Percentiles rank a stretch among this genome's conserved stretches.
Evolutionary conservation across 805 yeast species (phyloP).

Genomic region (Maudiozyma serrabonitensis): DNA sequence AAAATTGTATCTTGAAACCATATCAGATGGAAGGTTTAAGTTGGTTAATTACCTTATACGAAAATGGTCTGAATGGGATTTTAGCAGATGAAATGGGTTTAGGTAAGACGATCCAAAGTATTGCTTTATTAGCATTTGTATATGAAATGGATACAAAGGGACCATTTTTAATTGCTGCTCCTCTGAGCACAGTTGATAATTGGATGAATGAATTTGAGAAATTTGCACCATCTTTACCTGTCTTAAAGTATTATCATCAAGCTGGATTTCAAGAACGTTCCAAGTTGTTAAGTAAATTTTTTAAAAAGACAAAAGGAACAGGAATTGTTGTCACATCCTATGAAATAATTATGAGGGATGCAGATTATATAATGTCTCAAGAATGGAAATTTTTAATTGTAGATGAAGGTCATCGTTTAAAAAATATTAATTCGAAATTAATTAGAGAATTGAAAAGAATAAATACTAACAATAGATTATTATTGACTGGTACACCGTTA

Average conservation of each 20-base stretch:
- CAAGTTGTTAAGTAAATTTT: conserved; percentile 31
- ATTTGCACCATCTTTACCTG: conserved; percentile 65
- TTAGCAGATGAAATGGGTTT: conserved; percentile 97
- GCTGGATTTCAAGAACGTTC: conserved; percentile 35
- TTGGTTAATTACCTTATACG: conserved; percentile 82
- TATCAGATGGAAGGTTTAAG: conserved; percentile 87
- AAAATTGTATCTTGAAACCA: conserved; percentile 58
- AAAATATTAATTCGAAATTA: conserved; percentile 70
- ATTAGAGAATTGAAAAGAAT: conserved; percentile 63
- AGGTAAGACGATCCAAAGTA: conserved; percentile 88
- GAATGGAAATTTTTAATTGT: conserved; percentile 81
- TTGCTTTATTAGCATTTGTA: conserved; percentile 64
- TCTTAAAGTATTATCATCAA: conserved; percentile 54
- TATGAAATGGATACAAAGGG: conserved; percentile 72
- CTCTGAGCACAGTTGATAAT: conserved; percentile 74
- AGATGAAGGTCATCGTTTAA: conserved; percentile 92
- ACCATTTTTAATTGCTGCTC: conserved; percentile 71
- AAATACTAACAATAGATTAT: conserved; percentile 56
- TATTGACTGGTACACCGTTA: conserved; percentile 92
- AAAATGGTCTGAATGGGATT: conserved; percentile 91
- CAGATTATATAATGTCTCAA: conserved; percentile 39
- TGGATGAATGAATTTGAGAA: conserved; percentile 67
- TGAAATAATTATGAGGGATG: conserved; percentile 69
- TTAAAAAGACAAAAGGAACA: conserved; percentile 28
- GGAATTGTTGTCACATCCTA: conserved; percentile 71